Evolutionary conservation across 148 eudicot genomes (phyloP).

Genomic region (Rheum nobile): DNA sequence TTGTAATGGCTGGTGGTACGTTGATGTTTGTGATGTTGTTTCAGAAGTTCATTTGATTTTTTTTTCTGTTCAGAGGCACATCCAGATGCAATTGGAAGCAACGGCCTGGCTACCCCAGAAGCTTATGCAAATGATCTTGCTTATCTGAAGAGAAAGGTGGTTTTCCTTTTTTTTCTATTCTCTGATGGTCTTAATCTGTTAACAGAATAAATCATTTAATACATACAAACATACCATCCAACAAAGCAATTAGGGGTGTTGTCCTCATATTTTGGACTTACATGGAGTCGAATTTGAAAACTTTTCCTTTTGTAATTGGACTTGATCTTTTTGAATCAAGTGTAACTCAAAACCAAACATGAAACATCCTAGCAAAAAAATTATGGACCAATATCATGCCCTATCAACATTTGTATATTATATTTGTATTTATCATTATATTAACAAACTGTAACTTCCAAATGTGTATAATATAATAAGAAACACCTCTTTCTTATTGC

Average conservation of each 20-base stretch:
- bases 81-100: constrained; percentile 71
- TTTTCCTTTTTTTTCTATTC: not conserved
- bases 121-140: constrained; percentile 74
- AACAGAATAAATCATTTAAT: not conserved
- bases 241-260: not conserved
- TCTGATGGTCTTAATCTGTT: not conserved
- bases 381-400: not conserved
- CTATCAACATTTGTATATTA: not conserved
- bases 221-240: not conserved
- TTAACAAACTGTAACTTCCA: too few relatives aligned
- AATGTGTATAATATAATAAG: not conserved
- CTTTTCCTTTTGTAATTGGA: not conserved
- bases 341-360: not conserved
- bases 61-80: constrained; percentile 57
- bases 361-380: not conserved
- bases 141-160: constrained; percentile 82
- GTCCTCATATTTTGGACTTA: not conserved
- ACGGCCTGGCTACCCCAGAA: constrained; percentile 68
- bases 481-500: not conserved
- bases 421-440: not conserved
- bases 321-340: not conserved
- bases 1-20: not conserved
- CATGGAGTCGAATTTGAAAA: not conserved
- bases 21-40: not conserved
- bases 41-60: not conserved